These are phyloP conservation scores for Candida coleopterorum DNA, from an alignment of 805 yeast species.

Conservation along the genomic window DNA sequence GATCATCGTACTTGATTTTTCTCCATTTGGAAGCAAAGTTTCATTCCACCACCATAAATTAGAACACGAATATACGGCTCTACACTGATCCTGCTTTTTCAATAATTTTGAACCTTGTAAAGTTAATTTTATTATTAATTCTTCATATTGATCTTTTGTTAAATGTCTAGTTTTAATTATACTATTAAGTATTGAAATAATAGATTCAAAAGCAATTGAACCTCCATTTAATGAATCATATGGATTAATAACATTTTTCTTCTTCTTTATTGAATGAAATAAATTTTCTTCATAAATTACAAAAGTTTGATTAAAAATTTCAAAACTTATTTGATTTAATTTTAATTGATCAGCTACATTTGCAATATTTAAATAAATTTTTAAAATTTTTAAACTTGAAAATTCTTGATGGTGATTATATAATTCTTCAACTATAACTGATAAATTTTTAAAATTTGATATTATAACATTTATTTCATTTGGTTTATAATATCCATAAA, in stretches of 20 bases:
- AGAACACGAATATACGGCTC: conserved; percentile 81
- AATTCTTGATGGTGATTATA: conserved; percentile 34
- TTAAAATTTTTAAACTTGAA: conserved; percentile 35
- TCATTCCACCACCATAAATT: conserved; percentile 94
- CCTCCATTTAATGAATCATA: conserved; percentile 42
- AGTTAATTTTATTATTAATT: conserved; percentile 78
- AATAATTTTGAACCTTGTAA: conserved; percentile 82
- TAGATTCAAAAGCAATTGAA: conserved; percentile 46
- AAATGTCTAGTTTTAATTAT: conserved; percentile 40
- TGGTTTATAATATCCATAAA: conserved; percentile 28
- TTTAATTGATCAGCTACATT: conserved; percentile 73
- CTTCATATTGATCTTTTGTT: conserved; percentile 68
- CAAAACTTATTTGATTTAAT: conserved; percentile 72
- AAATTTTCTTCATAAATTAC: conserved; percentile 70
- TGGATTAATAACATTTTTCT: conserved; percentile 19
- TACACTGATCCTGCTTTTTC: conserved; percentile 91
- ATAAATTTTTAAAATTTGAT: conserved; percentile 67
- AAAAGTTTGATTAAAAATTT: conserved; percentile 84
- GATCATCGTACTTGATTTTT: conserved; percentile 23
- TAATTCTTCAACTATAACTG: conserved; percentile 66
- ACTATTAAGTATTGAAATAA: conserved; percentile 43
- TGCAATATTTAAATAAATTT: conserved; percentile 62
- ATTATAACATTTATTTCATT: conserved; percentile 22
- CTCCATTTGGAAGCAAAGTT: conserved; percentile 24
- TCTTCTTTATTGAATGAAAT: conserved; percentile 6